A percentile compares a stretch with the other conserved stretches of the same genome.
phyloP scores from a whole-genome alignment of 1,284 basidiomycete species.

The Sporisorium sorghi region DNA sequence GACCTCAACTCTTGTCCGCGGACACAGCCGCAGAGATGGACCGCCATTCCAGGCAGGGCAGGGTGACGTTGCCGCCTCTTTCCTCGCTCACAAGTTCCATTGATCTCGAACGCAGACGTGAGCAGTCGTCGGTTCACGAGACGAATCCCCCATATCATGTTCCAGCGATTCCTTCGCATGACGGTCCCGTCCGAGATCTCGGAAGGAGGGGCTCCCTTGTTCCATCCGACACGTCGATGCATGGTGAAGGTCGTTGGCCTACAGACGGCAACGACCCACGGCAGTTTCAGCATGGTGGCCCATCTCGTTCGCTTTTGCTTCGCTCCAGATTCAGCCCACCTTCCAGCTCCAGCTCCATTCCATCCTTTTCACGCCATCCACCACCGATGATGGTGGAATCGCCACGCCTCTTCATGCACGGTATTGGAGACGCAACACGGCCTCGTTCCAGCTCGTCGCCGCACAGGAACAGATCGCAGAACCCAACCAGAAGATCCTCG shows the following conservation, averaged over 20 bases:
- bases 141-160: neutral
- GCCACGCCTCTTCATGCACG: neutral
- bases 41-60: slow-evolving; percentile 9
- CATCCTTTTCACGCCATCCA: neutral
- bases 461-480: slow-evolving; percentile 16
- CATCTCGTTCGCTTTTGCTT: slow-evolving; percentile 2
- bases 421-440: slow-evolving; percentile 18
- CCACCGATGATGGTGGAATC: neutral
- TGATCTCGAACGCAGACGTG: slow-evolving; percentile 16
- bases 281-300: neutral
- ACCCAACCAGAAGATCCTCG: slow-evolving; percentile 16
- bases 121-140: neutral
- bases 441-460: slow-evolving; percentile 37
- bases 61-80: slow-evolving; percentile 39
- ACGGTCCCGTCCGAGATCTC: neutral
- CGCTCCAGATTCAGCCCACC: neutral
- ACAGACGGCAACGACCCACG: slow-evolving; percentile 10
- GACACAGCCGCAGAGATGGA: slow-evolving; percentile 17
- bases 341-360: neutral
- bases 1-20: neutral
- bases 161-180: neutral
- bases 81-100: slow-evolving; percentile 40
- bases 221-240: neutral
- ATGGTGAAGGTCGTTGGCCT: slow-evolving; percentile 6
- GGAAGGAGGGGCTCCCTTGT: neutral